phyloP scores from a whole-genome alignment of 768 basidiomycete species.

The Mycena rosella region DNA sequence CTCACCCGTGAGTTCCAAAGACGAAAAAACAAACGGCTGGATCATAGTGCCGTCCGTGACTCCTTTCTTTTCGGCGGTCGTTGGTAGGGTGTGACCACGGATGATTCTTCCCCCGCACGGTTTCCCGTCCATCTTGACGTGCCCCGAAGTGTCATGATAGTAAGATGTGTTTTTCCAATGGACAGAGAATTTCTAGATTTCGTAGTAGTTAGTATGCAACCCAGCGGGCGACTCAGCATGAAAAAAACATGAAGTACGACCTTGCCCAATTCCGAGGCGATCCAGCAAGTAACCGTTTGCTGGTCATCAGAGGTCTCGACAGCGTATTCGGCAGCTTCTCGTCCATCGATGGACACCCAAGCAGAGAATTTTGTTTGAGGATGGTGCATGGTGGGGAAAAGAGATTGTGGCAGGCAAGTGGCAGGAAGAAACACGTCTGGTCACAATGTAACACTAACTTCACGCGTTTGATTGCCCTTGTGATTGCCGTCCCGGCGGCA shows the following conservation, averaged over 20 bases:
- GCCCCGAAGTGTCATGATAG: neutral
- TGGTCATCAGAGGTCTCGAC: constrained; percentile 35
- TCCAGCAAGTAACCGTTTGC: constrained; percentile 39
- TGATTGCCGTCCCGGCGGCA: too few species aligned
- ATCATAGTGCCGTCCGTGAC: neutral
- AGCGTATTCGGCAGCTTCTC: constrained; percentile 22
- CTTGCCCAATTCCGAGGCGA: constrained; percentile 43
- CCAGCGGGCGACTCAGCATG: too few species aligned
- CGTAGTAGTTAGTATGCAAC: constrained; percentile 6
- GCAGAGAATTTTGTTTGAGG: too few species aligned
- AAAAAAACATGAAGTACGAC: constrained; percentile 27
- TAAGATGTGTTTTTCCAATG: constrained; percentile 26
- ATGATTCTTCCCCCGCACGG: too few species aligned
- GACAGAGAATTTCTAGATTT: constrained; percentile 21
- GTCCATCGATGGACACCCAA: too few species aligned
- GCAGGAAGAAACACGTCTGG: too few species aligned
- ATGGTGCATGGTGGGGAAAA: too few species aligned
- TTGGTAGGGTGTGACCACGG: too few species aligned
- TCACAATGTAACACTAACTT: too few species aligned
- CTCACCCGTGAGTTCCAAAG: constrained; percentile 38
- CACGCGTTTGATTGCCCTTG: too few species aligned
- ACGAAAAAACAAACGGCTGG: constrained; percentile 38
- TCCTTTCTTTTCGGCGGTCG: too few species aligned
- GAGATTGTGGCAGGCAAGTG: too few species aligned
- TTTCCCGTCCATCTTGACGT: constrained; percentile 26